Base-by-base conservation (phyloP, 108 stramenopile genomes). In the Epithemia pelagica region DNA sequence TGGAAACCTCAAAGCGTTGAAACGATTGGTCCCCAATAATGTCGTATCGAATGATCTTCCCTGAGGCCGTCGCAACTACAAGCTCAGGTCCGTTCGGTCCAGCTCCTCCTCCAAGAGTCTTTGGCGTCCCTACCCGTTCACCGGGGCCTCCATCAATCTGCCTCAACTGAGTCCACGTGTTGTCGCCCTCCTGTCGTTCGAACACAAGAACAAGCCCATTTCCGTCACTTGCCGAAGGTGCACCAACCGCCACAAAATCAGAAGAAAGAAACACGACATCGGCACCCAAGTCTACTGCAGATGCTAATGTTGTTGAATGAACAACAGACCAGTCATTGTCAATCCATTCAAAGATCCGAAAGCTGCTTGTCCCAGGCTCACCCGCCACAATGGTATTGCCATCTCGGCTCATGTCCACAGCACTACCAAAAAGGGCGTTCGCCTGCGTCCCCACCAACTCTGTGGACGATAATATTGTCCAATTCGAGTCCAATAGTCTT, bases 371-470 rank as follows among this genome's bases (percentile, higher is more conserved):
- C 8, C 21, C 46, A 54, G 57, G 65, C n/a, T 24, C 25, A 55
- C 56, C 54, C 8, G 26, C 61, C 3, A 62, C 61, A 8, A 62
- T 30, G 10, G 30, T 31, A 10, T 62, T 62, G 5, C 61, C 61
- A 62, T 62, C 61, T 26, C 8, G 27, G 10, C 20, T 31, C 28
- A 66, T 30, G 23, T 58, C 57, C 21, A 66, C 22, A 5, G 56
- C 21, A 23, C 52, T 8, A 58, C 28, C 54, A 29, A 58, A 55
- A 8, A 51, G 51, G 10, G 21, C 57, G 20, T 26, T 21, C 5
- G 56, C 7, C 21, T 23, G 22, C 21, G 56, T 19, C 15, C 56
- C 56, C 5, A 27, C 26, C 56, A 58, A 23, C 21, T 7, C 8
- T 21, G 7, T 26, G 26, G 22, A 8, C 8, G 56, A 58, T 21